Base-by-base conservation (phyloP, 2,329 filamentous ascomycete species). In the Bipolaris bicolor region DNA sequence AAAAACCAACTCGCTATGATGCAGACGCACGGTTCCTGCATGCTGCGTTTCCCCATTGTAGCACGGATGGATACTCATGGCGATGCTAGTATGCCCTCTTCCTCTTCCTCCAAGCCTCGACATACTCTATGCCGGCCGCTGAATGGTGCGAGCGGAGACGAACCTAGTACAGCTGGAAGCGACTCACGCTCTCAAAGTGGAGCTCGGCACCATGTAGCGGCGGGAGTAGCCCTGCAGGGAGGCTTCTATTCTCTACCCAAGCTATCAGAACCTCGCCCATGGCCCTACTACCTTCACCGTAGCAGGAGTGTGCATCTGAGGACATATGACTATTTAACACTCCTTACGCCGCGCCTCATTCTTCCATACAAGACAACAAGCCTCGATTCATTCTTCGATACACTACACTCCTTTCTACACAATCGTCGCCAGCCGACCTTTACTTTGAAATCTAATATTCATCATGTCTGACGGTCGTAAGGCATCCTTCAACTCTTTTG, bases 391-490 rank as follows among this genome's bases (percentile, higher is more conserved):
- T 52, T 62, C 56, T 56, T 53, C 37, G 3, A 53, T 44, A 47
- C 26, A 50, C 31, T 16, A 40, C 29, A 36, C 46, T 57, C 58
- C 49, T 26, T 54, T 48, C 29, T 49, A 52, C 37, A 45, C 52
- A 57, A 52, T 61, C 45, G 49, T 58, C 58, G 60, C 62, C 49
- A 64, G 62, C 31, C 61, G 57, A 64, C 55, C 43, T 60, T 50
- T 16, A 44, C 33, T 48, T 46, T 22, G 44, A 49, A 52, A 33
- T 46, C 37, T 26, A 41, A 46, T 44, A 52, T 9, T 40, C 49
- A 74, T 63, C 65, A 86, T 86, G 83, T 79, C 83, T 61, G 83
- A 86, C 77, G 83, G 83, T 77, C 77, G 84, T 86, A 78, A 78
- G 82, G 65, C 59, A 69, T 51, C 52, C 58, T 59, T 57, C 58